Base-by-base conservation (phyloP, 2,329 filamentous ascomycete genomes). In the Macroventuria anomochaeta region DNA sequence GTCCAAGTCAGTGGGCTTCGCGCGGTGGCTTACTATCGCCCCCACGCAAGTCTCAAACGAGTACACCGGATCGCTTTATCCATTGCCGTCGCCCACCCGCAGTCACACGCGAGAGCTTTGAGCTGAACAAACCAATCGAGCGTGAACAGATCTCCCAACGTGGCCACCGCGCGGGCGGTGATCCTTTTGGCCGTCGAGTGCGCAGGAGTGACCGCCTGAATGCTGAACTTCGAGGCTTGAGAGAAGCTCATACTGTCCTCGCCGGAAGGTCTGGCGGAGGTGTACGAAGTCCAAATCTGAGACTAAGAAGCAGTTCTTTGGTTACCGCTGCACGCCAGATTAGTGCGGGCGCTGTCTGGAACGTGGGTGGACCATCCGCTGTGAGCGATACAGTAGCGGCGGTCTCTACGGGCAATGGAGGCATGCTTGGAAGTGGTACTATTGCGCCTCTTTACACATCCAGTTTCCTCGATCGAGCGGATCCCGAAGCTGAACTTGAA, bases 321-420 rank as follows among this genome's bases (percentile, higher is more conserved):
- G 55, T 62, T 5, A n/a, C 55, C 15, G 59, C 61, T 17, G 42
- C 56, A 34, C 74, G 75, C 17, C 64, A 87, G 68, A 77, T 85
- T 56, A 93, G 89, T 70, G 76, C 81, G 57, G 88, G 89, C 2
- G 83, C 87, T 8, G 81, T 93, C 15, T 96, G 90, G 91, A 84
- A 86, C 15, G 86, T 95, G 10, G 89, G 90, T 21, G 88, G 89
- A n/a, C 69, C 84, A 8, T 83, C 84, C 42, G 83, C 85, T n/a
- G 77, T 79, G 7, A 78, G 77, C 21, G 76, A 80, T 13, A 82
- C 82, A 11, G 77, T 80, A 15, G 61, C 73, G 41, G 76, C 74
- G 5, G 64, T 88, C 17, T 78, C 87, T 39, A 81, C 88, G 71
- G 88, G 88, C 1, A 81, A 82, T 53, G 87, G 87, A 21, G 83